A percentile compares a stretch with the other conserved stretches of the same genome.
Evolutionary conservation across 768 basidiomycete genomes (phyloP).

Genomic region (Lactifluus piperatus): DNA sequence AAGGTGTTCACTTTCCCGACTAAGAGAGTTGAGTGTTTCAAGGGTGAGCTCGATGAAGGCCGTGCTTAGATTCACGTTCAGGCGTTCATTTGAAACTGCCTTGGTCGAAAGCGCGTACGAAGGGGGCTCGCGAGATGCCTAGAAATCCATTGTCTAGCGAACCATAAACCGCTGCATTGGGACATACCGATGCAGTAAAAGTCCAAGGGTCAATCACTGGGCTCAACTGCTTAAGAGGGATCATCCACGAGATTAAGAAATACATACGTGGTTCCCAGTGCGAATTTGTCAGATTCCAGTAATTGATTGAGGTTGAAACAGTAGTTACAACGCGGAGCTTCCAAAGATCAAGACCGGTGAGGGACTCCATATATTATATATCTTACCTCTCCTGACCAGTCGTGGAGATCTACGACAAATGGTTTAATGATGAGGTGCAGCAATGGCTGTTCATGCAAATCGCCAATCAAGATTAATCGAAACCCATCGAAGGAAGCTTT

Average conservation of each 20-base stretch:
- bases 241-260: background rate
- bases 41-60: conserved; percentile 82
- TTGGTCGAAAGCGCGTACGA: conserved; percentile 48
- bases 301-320: conserved; percentile 76
- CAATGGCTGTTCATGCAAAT: conserved; percentile 90
- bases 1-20: conserved; percentile 62
- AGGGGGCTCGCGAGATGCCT: conserved; percentile 47
- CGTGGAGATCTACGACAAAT: conserved; percentile 73
- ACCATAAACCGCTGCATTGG: background rate
- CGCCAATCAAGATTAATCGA: conserved; percentile 88
- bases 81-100: conserved; percentile 67
- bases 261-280: conserved; percentile 90
- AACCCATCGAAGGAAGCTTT: conserved; percentile 86
- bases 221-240: background rate
- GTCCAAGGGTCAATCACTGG: conserved; percentile 95
- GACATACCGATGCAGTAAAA: conserved; percentile 58
- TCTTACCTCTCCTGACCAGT: conserved; percentile 89
- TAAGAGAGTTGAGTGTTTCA: conserved; percentile 63
- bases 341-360: background rate
- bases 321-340: conserved; percentile 82
- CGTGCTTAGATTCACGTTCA: conserved; percentile 87
- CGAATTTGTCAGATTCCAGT: conserved; percentile 96
- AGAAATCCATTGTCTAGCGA: background rate
- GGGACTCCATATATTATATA: background rate
- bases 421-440: conserved; percentile 82